Conservation (phyloP, 352 stramenopile species). For the Globisporangium middletonii region DNA sequence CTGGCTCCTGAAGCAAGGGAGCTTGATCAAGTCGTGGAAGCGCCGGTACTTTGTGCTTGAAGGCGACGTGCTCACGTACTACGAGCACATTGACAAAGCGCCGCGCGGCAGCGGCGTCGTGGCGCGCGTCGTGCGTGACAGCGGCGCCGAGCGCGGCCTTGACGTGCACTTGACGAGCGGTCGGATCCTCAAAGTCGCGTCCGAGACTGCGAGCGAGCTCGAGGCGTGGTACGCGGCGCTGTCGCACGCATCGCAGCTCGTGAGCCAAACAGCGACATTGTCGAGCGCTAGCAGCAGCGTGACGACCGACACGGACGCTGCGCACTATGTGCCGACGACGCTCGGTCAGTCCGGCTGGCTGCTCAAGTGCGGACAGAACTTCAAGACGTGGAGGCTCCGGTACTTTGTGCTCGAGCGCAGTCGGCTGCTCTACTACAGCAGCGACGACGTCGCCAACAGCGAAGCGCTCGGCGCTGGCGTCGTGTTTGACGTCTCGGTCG, state of each 20-base stretch:
- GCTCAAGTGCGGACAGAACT: conserved; percentile 74
- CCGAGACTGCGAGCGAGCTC: conserved; percentile 35
- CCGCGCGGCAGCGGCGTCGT: conserved; percentile 38
- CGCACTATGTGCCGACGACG: background rate
- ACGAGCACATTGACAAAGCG: conserved; percentile 34
- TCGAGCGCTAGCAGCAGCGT: background rate
- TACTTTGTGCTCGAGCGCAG: conserved; percentile 72
- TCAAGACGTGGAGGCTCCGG: conserved; percentile 82
- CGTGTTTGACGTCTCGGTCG: conserved; percentile 59
- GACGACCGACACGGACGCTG: no score
- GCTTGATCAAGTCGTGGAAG: conserved; percentile 47
- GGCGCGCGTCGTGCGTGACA: conserved; percentile 33
- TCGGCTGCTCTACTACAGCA: conserved; percentile 51
- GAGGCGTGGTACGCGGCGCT: conserved; percentile 46
- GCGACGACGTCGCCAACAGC: conserved; percentile 19
- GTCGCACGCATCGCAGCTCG: conserved; percentile 12
- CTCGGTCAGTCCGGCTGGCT: conserved; percentile 44
- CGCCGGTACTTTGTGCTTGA: conserved; percentile 61
- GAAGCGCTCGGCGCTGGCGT: conserved; percentile 51
- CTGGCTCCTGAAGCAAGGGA: conserved; percentile 59
- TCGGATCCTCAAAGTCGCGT: conserved; percentile 38
- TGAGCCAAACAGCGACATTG: conserved; percentile 14
- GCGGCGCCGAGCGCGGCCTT: conserved; percentile 20
- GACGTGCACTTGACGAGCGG: conserved; percentile 42
- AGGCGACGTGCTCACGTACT: conserved; percentile 44